These are phyloP conservation scores for Prunus mongolica DNA, from an alignment of 306 rosid species.

Conservation along the genomic window DNA sequence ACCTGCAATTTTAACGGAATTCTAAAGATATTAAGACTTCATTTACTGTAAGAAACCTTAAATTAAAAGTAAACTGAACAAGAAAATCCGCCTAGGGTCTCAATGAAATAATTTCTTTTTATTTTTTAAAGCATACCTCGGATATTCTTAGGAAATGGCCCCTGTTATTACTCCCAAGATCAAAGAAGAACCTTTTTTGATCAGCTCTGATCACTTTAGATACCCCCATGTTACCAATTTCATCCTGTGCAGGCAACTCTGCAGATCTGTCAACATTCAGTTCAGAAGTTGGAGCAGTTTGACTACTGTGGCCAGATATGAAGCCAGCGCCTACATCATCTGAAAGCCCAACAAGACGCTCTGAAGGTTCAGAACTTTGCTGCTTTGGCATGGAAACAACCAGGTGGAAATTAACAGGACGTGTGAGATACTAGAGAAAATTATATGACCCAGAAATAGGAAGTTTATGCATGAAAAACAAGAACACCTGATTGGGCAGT, in stretches of 20 bases:
- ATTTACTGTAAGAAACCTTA: slow-evolving; percentile 14
- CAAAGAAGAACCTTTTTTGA: slow-evolving; percentile 94
- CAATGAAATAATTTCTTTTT: neutral
- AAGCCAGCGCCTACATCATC: slow-evolving; percentile 99
- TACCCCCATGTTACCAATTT: slow-evolving; percentile 78
- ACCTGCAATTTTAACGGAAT: slow-evolving; percentile 54
- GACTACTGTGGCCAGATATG: slow-evolving; percentile 91
- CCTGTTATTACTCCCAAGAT: slow-evolving; percentile 95
- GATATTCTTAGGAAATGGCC: slow-evolving; percentile 99
- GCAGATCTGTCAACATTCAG: slow-evolving; percentile 80
- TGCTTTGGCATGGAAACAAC: slow-evolving; percentile 38
- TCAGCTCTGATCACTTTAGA: slow-evolving; percentile 97
- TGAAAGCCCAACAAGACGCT: slow-evolving; percentile 86
- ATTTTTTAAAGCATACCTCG: slow-evolving; percentile 52
- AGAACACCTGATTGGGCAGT: slow-evolving; percentile 81
- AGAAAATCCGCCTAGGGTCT: slow-evolving; percentile 17
- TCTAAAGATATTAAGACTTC: neutral
- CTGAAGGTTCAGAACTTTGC: slow-evolving; percentile 89
- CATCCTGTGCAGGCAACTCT: slow-evolving; percentile 84
- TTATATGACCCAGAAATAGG: slow-evolving; percentile 7
- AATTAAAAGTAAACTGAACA: slow-evolving; percentile 2
- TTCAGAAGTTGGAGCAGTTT: slow-evolving; percentile 77
- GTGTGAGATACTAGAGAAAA: slow-evolving; percentile 15
- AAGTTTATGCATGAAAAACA: slow-evolving; percentile 20
- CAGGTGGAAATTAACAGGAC: slow-evolving; percentile 27